Conservation (phyloP, 345 rosid genomes). For the Chamaenerion angustifolium region DNA sequence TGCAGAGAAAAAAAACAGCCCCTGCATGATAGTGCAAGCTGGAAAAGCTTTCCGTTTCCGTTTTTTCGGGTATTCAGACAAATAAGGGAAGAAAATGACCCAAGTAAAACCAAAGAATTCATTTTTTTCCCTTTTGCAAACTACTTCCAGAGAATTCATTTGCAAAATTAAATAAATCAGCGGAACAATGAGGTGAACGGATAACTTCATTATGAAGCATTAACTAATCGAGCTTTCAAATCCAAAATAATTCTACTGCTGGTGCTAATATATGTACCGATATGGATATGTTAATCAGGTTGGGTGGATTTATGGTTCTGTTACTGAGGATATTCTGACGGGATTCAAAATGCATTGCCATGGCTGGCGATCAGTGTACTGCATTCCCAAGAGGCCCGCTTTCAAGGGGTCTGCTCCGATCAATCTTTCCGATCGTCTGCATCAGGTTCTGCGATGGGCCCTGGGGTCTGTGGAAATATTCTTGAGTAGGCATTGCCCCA, state of each 20-base stretch:
- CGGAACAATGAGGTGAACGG: too few species aligned
- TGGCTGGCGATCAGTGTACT: constrained; percentile 97
- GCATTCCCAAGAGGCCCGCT: constrained; percentile 79
- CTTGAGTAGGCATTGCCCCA: constrained; percentile 90
- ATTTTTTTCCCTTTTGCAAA: constrained; percentile 1
- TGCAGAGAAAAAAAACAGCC: too few species aligned
- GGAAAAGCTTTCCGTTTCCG: too few species aligned
- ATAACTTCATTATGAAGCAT: too few species aligned
- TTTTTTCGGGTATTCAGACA: too few species aligned
- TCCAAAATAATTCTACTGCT: too few species aligned
- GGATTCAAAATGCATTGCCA: constrained; percentile 99
- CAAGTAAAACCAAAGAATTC: not conserved
- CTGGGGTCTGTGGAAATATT: constrained; percentile 96
- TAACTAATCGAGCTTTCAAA: too few species aligned
- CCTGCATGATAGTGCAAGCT: too few species aligned
- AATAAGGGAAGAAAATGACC: too few species aligned
- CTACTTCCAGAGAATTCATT: not conserved
- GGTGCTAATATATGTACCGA: not conserved
- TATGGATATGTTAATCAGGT: constrained; percentile 28
- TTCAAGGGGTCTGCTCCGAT: constrained; percentile 95
- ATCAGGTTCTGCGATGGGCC: constrained; percentile 97
- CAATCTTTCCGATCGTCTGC: constrained; percentile 85
- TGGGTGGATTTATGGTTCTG: constrained; percentile 97
- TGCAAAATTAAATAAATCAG: too few species aligned
- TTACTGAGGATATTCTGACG: constrained; percentile 84